Evolutionary conservation across 306 rosid species (phyloP), one percentile per base, ranked within the genome.

Genomic region (Cicer yamashitae): DNA sequence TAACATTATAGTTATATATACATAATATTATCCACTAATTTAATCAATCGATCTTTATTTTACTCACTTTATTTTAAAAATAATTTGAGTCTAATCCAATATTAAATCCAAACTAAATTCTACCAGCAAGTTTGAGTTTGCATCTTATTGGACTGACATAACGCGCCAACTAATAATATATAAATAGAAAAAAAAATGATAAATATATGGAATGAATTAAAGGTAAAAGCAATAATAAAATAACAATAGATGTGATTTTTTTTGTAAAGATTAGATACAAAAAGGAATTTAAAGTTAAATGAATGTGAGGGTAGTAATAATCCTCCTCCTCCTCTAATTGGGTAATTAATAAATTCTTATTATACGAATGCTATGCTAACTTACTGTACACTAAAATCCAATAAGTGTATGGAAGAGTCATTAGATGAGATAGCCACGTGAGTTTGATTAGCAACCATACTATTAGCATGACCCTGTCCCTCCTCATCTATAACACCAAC

Each of bases 301-400:
- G 82, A 70, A 78, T 78, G 75, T 17, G 77, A 47, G 44, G 44
- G 12, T 1, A 46, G 0, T 7, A 50, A 70, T 41, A 74, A 38
- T 30, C 17, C 9, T 44, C 46, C 22, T 10, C 15, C 34, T 47
- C 12, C 37, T n/a, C n/a, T 11, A 41, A 59, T 8, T 30, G 34
- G 30, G 17, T 6, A 41, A 59, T 7, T 30, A 11, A 59, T 58
- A 25, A 30, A 30, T 25, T 7, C 1, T 15, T 3, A 14, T 6
- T 5, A 30, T 17, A 4, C 6, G 12, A 64, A 52, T 45, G 30
- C 38, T 62, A 3, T 25, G 34, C 3, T 25, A 25, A 25, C 57
- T 44, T n/a, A 66, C 51, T 81, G 77, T 66, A 84, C 89, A 67
- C 96, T 90, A 77, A 96, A 96, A 83, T 96, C 96, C 91, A 96